A percentile compares a stretch with the other conserved stretches of the same genome.
These are phyloP conservation scores for Exophiala bonariae DNA, from an alignment of 2,329 filamentous ascomycete genomes.

Conservation along the genomic window DNA sequence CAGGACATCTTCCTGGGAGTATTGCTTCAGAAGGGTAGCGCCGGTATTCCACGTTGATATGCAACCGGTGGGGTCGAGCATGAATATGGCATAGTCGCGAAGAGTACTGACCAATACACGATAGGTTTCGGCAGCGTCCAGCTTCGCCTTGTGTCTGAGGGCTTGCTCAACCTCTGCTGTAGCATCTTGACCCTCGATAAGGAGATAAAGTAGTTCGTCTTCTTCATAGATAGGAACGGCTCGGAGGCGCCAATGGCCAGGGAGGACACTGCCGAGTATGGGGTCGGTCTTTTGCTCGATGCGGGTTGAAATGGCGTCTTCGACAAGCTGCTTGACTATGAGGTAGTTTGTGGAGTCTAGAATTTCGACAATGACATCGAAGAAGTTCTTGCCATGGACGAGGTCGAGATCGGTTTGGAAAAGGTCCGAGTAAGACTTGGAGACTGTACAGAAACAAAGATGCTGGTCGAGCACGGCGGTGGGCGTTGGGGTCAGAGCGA, in stretches of 20 bases:
- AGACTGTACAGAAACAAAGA: slow-evolving; percentile 42
- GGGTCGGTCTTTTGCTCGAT: slow-evolving; percentile 37
- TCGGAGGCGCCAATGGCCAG: slow-evolving; percentile 37
- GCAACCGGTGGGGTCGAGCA: slow-evolving; percentile 57
- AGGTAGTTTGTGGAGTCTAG: slow-evolving; percentile 38
- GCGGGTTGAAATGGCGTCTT: slow-evolving; percentile 37
- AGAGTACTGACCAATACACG: slow-evolving; percentile 63
- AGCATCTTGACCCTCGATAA: slow-evolving; percentile 44
- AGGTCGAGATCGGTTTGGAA: slow-evolving; percentile 36
- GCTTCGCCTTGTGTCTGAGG: slow-evolving; percentile 40
- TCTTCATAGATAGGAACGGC: slow-evolving; percentile 45
- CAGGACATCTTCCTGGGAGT: slow-evolving; percentile 54
- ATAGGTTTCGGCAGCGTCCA: slow-evolving; percentile 56
- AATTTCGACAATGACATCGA: slow-evolving; percentile 38
- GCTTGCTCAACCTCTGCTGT: slow-evolving; percentile 32
- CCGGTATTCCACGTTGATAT: slow-evolving; percentile 61
- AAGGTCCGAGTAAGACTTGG: slow-evolving; percentile 42
- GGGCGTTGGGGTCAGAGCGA: slow-evolving; percentile 35
- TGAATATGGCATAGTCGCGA: slow-evolving; percentile 64
- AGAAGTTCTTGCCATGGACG: slow-evolving; percentile 38
- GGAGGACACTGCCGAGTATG: slow-evolving; percentile 26
- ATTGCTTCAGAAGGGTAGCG: slow-evolving; percentile 58
- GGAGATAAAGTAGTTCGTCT: slow-evolving; percentile 40
- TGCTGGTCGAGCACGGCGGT: slow-evolving; percentile 40
- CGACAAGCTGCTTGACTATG: slow-evolving; percentile 38